Conservation (phyloP, 208 protist species). For the Crithidia fasciculata region DNA sequence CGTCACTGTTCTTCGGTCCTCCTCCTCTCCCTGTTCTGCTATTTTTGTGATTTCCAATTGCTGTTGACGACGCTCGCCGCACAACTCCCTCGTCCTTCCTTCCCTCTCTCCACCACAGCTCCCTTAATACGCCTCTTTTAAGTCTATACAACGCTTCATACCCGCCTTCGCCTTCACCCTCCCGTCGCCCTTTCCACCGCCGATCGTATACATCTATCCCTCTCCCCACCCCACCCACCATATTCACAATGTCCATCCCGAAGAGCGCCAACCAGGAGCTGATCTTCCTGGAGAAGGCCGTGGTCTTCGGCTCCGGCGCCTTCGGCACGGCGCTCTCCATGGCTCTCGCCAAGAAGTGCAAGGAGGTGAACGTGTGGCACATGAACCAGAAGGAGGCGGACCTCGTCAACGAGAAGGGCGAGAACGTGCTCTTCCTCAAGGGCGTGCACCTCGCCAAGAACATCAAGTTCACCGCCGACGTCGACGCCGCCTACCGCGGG, state of each 20-base stretch:
- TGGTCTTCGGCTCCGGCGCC: conserved; percentile 84
- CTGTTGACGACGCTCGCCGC: too few species aligned
- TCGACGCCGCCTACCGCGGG: conserved; percentile 46
- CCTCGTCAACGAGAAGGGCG: conserved; percentile 66
- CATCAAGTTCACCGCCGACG: conserved; percentile 66
- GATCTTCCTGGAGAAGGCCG: conserved; percentile 61
- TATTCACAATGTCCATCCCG: conserved; percentile 13
- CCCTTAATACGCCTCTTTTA: not conserved
- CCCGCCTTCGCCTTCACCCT: too few species aligned
- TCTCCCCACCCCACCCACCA: too few species aligned
- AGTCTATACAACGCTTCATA: too few species aligned
- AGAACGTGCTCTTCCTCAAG: conserved; percentile 85
- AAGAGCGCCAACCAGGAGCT: conserved; percentile 34
- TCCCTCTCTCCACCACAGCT: not conserved
- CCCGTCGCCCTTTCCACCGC: too few species aligned
- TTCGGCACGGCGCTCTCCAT: conserved; percentile 82
- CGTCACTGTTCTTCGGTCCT: too few species aligned
- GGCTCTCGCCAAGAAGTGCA: conserved; percentile 71
- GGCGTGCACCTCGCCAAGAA: conserved; percentile 63
- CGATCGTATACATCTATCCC: too few species aligned
- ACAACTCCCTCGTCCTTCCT: not conserved
- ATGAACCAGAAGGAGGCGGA: conserved; percentile 65
- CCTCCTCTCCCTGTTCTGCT: too few species aligned
- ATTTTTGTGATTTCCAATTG: too few species aligned
- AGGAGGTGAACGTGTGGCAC: conserved; percentile 79